These are phyloP conservation scores for Talaromyces sp. DNA, from an alignment of 2,329 filamentous ascomycete species.

Conservation along the genomic window DNA sequence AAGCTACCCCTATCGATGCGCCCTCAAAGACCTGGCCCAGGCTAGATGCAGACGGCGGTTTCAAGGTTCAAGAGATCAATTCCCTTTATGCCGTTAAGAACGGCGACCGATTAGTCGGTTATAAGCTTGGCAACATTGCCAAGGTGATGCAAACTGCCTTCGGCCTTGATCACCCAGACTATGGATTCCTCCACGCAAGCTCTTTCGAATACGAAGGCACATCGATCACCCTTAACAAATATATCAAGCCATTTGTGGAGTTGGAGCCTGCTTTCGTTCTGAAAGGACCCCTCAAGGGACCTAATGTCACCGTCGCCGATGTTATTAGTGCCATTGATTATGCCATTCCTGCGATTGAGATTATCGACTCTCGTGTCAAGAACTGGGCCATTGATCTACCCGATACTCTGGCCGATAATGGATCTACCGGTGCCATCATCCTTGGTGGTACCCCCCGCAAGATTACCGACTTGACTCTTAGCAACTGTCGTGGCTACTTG, in stretches of 20 bases:
- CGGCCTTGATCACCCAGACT: constrained; percentile 23
- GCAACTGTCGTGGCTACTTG: constrained; percentile 13
- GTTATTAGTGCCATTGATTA: constrained; percentile 23
- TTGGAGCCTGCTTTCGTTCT: constrained; percentile 22
- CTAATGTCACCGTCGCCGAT: constrained; percentile 21
- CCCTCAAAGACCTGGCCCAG: constrained; percentile 20
- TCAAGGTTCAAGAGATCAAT: constrained; percentile 19
- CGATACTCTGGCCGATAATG: constrained; percentile 23
- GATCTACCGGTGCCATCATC: constrained; percentile 18
- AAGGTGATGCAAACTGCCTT: constrained; percentile 27
- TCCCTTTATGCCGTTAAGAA: constrained; percentile 15
- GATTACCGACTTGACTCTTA: constrained; percentile 17
- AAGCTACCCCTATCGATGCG: constrained; percentile 14
- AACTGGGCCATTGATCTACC: constrained; percentile 22
- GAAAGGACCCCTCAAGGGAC: constrained; percentile 9
- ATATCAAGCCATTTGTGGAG: constrained; percentile 23
- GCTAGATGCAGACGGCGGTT: constrained; percentile 15
- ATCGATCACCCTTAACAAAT: constrained; percentile 3
- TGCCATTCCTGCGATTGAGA: constrained; percentile 20
- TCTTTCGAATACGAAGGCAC: constrained; percentile 22
- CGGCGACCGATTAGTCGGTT: constrained; percentile 22
- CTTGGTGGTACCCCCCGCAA: constrained; percentile 19
- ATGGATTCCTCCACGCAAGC: constrained; percentile 22
- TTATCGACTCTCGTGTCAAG: constrained; percentile 22
- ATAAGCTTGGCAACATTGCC: constrained; percentile 26